Evolutionary conservation across 257 asterid genomes (phyloP), one percentile per base, ranked within the genome.

Genomic region (Primulina tabacum): DNA sequence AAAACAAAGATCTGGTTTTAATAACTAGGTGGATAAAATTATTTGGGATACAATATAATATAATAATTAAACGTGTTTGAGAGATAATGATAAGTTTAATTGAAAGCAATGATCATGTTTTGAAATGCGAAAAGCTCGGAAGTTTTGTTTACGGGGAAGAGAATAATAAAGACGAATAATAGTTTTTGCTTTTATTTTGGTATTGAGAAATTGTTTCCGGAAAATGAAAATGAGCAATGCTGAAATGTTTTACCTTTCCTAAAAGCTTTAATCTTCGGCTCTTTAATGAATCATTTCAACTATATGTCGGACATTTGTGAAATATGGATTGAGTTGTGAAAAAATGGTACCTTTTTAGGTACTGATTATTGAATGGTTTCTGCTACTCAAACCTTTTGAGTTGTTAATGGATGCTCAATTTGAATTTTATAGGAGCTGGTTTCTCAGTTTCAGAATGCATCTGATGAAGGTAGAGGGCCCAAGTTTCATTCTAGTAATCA

Each of bases 361-460:
- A 60, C 32, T 24, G 20, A 8, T 70, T 35, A 30, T 62, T 67
- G 18, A 16, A 11, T 20, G 53, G 17, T 5, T 1, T 20, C 32
- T 35, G 24, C 24, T 16, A 17, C 57, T 52, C 28, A 4, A 14
- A 11, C 12, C 5, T 40, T 21, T 21, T 65, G 17, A 9, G 57
- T 55, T 17, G 1, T 33, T 34, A 65, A 47, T 47, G 55, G 7
- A 58, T 63, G 38, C 24, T 65, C 20, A 69, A 16, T 17, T 18
- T 38, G 20, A n/a, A 8, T 53, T 59, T 38, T 64, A 3, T 73
- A 92, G 98, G 97, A 87, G 65, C 80, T 92, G 80, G 96, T 90
- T 28, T 70, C 82, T 26, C 94, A 82, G 57, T 92, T 88, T 75
- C 97, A 92, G 82, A 88, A 74, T 86, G 84, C 95, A 43, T 76